Percentiles rank a stretch among this genome's conserved stretches.
phyloP scores from a whole-genome alignment of 345 rosid genomes.

The thale cress (Arabidopsis thaliana) region DNA sequence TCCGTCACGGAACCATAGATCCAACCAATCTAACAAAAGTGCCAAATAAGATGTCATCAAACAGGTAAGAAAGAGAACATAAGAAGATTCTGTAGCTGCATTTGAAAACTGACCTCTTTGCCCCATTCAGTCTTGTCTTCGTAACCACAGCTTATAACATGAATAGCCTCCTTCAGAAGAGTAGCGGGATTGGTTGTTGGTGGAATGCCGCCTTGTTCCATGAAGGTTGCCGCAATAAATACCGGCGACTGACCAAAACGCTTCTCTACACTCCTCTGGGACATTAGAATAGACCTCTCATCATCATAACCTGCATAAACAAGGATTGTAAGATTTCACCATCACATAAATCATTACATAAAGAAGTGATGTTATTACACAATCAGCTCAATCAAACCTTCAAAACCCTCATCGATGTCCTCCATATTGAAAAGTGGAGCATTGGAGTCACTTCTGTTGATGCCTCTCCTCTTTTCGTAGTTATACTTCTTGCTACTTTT shows the following conservation, averaged over 20 bases:
- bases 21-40: conserved; percentile 86
- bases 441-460: conserved; percentile 92
- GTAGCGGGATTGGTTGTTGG: conserved; percentile 95
- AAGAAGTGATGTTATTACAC: conserved; percentile 15
- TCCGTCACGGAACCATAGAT: conserved; percentile 99
- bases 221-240: conserved; percentile 95
- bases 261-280: conserved; percentile 97
- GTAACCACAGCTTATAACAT: conserved; percentile 98
- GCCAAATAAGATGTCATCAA: conserved; percentile 28
- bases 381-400: conserved; percentile 63
- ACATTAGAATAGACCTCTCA: conserved; percentile 96
- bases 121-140: conserved; percentile 99
- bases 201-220: conserved; percentile 99
- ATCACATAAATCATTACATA: conserved; percentile 19
- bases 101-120: conserved; percentile 72
- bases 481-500: conserved; percentile 73
- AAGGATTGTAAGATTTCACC: conserved; percentile 21
- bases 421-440: conserved; percentile 98
- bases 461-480: conserved; percentile 74
- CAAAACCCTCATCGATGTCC: conserved; percentile 96
- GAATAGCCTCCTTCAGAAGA: conserved; percentile 96
- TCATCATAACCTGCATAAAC: conserved; percentile 91
- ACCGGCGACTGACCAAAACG: conserved; percentile 99
- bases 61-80: conserved; percentile 6
- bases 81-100: conserved; percentile 26